Evolutionary conservation across 164 flowering plant genomes (phyloP).

Genomic region (Kingdonia uniflora): DNA sequence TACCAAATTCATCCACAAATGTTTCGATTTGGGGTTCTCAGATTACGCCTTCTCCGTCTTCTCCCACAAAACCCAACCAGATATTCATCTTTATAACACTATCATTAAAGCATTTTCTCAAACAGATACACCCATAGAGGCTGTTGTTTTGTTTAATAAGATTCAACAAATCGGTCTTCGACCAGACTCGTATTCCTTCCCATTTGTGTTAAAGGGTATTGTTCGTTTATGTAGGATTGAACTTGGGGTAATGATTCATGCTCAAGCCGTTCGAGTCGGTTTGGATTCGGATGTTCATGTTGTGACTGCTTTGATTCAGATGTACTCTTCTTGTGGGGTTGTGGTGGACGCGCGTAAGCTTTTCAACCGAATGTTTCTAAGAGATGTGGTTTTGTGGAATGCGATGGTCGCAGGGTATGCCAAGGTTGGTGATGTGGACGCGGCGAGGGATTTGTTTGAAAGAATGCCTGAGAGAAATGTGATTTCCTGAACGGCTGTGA

Average conservation of each 20-base stretch:
- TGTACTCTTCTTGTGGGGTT: background rate
- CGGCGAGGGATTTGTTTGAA: background rate
- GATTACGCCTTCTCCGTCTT: conserved; percentile 2
- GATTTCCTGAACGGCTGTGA: background rate
- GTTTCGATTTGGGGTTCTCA: background rate
- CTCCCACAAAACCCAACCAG: conserved; percentile 1
- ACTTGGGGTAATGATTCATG: background rate
- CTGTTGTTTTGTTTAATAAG: background rate
- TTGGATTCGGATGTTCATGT: background rate
- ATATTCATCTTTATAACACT: background rate
- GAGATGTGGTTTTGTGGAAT: conserved; percentile 2
- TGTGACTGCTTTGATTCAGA: conserved; percentile 1
- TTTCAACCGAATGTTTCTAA: background rate
- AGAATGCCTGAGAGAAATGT: conserved; percentile 4
- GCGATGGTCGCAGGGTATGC: conserved; percentile 2
- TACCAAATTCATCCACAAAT: background rate
- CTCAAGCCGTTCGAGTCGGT: background rate
- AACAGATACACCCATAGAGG: background rate
- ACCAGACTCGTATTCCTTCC: background rate
- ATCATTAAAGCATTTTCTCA: background rate
- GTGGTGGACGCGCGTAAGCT: background rate
- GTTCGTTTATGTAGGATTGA: background rate
- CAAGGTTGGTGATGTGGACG: conserved; percentile 1
- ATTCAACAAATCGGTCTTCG: conserved; percentile 1
- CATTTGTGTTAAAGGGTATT: conserved; percentile 5